Percentiles rank a stretch among this genome's conserved stretches.
These are phyloP conservation scores for Nannochloropsis granulata DNA, from an alignment of 108 stramenopile genomes.

Conservation along the genomic window DNA sequence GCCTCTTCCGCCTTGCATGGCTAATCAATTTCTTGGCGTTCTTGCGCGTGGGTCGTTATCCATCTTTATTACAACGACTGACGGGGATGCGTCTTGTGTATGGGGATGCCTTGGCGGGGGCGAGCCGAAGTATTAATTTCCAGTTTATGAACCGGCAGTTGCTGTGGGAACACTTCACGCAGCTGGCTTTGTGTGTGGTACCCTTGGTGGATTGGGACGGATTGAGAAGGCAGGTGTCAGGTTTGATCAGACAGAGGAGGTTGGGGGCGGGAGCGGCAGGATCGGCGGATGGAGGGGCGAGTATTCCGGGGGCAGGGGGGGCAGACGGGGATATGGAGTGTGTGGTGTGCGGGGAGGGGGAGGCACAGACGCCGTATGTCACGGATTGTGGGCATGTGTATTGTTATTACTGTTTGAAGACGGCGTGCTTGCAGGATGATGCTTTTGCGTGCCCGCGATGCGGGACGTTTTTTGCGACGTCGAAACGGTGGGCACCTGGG, in stretches of 20 bases:
- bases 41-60: constrained; percentile 7
- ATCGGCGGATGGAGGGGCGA: background rate
- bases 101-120: background rate
- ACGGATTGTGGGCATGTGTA: constrained; percentile 18
- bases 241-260: constrained; percentile 1
- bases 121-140: constrained; percentile 15
- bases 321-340: background rate
- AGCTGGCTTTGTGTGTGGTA: constrained; percentile 3
- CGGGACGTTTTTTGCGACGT: constrained; percentile 2
- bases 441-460: constrained; percentile 13
- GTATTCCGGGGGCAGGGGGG: background rate
- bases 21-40: constrained; percentile 16
- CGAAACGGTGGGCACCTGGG: background rate
- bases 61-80: constrained; percentile 5
- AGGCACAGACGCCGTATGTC: constrained; percentile 16
- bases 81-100: constrained; percentile 15
- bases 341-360: constrained; percentile 9
- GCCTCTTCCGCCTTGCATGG: constrained; percentile 14
- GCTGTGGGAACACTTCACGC: constrained; percentile 21
- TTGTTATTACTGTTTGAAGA: constrained; percentile 23
- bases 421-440: constrained; percentile 9
- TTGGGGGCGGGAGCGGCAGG: background rate
- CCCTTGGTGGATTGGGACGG: constrained; percentile 13
- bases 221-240: background rate
- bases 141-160: constrained; percentile 15